Evolutionary conservation across 257 asterid species (phyloP).

Genomic region (Capsicum baccatum): DNA sequence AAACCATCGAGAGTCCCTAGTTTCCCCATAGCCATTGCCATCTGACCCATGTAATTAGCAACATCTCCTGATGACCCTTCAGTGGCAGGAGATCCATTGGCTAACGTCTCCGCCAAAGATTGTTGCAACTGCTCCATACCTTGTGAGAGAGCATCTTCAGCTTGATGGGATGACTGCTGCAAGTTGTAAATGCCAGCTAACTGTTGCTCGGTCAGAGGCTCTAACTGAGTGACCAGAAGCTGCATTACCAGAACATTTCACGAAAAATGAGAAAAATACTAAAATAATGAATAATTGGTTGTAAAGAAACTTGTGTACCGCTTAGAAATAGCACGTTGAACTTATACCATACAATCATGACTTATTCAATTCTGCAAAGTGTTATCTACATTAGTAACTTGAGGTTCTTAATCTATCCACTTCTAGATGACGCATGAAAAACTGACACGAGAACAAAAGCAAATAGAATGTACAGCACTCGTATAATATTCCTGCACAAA

Average conservation of each 20-base stretch:
- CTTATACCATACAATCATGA: background rate
- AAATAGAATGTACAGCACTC: background rate
- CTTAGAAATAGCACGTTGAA: slow-evolving; percentile 3
- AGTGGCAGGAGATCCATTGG: slow-evolving; percentile 65
- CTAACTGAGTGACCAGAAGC: slow-evolving; percentile 81
- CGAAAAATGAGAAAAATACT: background rate
- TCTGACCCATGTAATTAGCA: slow-evolving; percentile 94
- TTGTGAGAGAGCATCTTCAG: slow-evolving; percentile 96
- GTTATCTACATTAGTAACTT: background rate
- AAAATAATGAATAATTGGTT: background rate
- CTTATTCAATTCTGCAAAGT: background rate
- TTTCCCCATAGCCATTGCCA: slow-evolving; percentile 99
- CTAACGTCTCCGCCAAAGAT: slow-evolving; percentile 85
- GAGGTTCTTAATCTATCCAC: background rate
- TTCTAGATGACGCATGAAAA: background rate
- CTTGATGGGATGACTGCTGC: slow-evolving; percentile 86
- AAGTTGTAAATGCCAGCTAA: slow-evolving; percentile 61
- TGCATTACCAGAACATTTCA: slow-evolving; percentile 44
- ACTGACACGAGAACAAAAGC: background rate
- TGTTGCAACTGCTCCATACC: slow-evolving; percentile 96
- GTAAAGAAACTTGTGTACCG: background rate
- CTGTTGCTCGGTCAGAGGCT: slow-evolving; percentile 93
- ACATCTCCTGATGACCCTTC: slow-evolving; percentile 82
- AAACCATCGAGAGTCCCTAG: slow-evolving; percentile 90
- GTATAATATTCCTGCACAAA: background rate